phyloP scores from a whole-genome alignment of 1,139 yeast genomes.

The Schwanniomyces etchellsii region DNA sequence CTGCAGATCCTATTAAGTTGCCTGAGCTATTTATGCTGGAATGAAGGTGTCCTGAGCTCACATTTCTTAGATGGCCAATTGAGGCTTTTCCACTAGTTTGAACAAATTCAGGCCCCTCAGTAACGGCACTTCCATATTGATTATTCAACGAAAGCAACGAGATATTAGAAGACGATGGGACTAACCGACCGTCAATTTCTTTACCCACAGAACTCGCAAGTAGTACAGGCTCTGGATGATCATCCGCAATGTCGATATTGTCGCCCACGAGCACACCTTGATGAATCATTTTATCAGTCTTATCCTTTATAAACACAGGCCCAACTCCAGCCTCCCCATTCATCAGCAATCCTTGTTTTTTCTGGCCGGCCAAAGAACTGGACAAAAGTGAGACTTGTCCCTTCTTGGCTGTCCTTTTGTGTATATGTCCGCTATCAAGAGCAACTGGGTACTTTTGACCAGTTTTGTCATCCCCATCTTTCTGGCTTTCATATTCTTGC shows the following conservation, averaged over 20 bases:
- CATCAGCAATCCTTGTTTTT: no score
- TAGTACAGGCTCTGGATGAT: slow-evolving; percentile 49
- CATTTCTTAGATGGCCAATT: neutral
- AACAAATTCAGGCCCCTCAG: neutral
- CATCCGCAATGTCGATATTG: slow-evolving; percentile 14
- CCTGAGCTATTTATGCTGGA: slow-evolving; percentile 4
- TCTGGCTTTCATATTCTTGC: no score
- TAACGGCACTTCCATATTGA: slow-evolving; percentile 5
- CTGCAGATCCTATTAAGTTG: slow-evolving; percentile 3
- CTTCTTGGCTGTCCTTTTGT: slow-evolving; percentile 1
- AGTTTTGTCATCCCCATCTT: no score
- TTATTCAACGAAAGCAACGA: slow-evolving; percentile 44
- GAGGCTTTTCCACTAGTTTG: neutral
- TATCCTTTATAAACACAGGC: no score
- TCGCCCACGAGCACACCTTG: neutral
- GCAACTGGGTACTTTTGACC: no score
- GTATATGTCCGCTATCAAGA: neutral
- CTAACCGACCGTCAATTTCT: slow-evolving; percentile 42
- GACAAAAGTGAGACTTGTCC: slow-evolving; percentile 22
- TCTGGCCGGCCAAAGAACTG: slow-evolving; percentile 22
- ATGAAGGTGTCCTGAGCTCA: neutral
- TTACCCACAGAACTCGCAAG: slow-evolving; percentile 52
- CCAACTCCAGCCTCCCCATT: no score
- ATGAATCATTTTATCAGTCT: neutral
- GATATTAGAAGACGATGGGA: slow-evolving; percentile 52